Base-by-base conservation (phyloP, 108 stramenopile genomes). In the Discostella pseudostelligera region DNA sequence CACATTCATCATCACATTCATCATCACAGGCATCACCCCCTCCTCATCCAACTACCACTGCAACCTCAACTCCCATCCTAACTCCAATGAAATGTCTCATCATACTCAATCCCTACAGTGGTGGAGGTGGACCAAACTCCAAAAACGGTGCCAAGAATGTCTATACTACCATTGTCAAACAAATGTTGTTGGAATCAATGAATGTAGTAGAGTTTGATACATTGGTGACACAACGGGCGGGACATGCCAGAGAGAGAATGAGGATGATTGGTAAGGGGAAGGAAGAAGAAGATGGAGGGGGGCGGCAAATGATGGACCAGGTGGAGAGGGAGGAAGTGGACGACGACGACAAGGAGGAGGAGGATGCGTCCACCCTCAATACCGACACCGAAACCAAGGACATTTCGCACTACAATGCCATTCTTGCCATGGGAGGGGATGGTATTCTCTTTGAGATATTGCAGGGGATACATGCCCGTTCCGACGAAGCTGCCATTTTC, bases 341-440 rank as follows among this genome's bases (percentile, higher is more conserved):
- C 24, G 13, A 46, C 46, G 37, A 64, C 28, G 48, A 59, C 62
- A 13, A 55, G 17, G 40, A 62, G 10, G 13, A 35, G 12, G 21
- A 17, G 12, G 32, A 32, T 32, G 3, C 32, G 5, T 32, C 32
- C 32, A 32, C 32, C 32, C 59, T 48, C 16, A 66, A 36, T 22
- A n/a, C 3, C 35, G 71, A 74, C 51, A 9, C 43, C 4, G 64
- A 62, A 44, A 17, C 13, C 6, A 69, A 54, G 54, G 86, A 88
- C 29, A 56, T 92, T 24, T 61, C 83, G 14, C 58, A 74, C 20
- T 95, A 92, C 67, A 74, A 83, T 48, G 87, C 75, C 20, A 40
- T 92, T 8, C 75, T 92, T 45, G 77, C 83, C 43, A 67, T 95
- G 67, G 91, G 94, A 16, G 94, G 94, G 36, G 94, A 95, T 70